Evolutionary conservation across 2,329 filamentous ascomycete species (phyloP).

Genomic region (Aspergillus amoenus): DNA sequence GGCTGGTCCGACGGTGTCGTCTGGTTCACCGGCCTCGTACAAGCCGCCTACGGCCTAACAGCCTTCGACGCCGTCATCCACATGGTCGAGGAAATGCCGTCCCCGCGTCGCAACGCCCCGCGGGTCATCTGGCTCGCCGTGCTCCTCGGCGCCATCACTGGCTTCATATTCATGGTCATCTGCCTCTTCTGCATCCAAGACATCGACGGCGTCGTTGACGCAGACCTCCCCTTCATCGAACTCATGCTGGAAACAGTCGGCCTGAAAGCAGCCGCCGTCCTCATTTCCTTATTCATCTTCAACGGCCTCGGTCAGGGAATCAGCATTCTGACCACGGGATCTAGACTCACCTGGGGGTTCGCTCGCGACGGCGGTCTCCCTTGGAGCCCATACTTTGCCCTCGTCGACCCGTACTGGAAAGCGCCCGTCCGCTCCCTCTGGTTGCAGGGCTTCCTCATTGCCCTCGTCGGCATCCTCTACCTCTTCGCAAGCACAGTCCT

Average conservation of each 20-base stretch:
- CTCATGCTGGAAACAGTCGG: slow-evolving; percentile 45
- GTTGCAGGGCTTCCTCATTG: slow-evolving; percentile 50
- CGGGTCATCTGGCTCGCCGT: slow-evolving; percentile 55
- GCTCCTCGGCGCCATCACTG: slow-evolving; percentile 49
- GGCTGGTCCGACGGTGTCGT: slow-evolving; percentile 57
- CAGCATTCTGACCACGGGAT: slow-evolving; percentile 53
- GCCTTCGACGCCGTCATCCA: slow-evolving; percentile 61
- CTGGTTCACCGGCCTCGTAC: slow-evolving; percentile 60
- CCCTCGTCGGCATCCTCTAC: slow-evolving; percentile 55
- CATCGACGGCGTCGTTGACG: slow-evolving; percentile 43
- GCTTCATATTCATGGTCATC: slow-evolving; percentile 54
- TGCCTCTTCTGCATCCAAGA: slow-evolving; percentile 54
- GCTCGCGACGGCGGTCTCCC: slow-evolving; percentile 53
- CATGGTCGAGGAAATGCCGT: slow-evolving; percentile 58
- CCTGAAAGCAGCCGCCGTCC: slow-evolving; percentile 43
- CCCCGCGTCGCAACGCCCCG: slow-evolving; percentile 52
- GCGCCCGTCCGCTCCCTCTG: slow-evolving; percentile 55
- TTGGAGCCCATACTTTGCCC: slow-evolving; percentile 47
- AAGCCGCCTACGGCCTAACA: slow-evolving; percentile 57
- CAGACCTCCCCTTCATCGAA: slow-evolving; percentile 52
- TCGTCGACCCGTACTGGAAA: slow-evolving; percentile 51
- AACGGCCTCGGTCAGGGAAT: slow-evolving; percentile 57
- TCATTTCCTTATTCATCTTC: slow-evolving; percentile 58
- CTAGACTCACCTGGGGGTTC: slow-evolving; percentile 56
- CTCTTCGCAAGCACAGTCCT: slow-evolving; percentile 56